Evolutionary conservation across 2,329 filamentous ascomycete genomes (phyloP), one percentile per base, ranked within the genome.

Genomic region (Pseudodiploospora longispora): DNA sequence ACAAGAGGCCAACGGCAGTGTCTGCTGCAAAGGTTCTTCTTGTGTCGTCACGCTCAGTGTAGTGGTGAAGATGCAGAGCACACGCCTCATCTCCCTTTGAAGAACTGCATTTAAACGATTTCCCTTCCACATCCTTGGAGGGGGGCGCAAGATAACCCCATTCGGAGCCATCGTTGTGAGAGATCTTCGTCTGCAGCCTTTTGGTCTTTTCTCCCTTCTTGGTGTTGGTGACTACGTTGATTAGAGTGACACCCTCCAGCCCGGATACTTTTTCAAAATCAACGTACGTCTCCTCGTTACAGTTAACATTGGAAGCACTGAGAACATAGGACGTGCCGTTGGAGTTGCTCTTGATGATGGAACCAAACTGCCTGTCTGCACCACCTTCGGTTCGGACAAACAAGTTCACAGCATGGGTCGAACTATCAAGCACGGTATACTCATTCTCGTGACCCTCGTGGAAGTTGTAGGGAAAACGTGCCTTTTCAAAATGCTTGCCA

Each of bases 261-360:
- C 89, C 89, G 39, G 86, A 78, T 72, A 96, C 88, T 69, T 95
- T 96, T 62, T 98, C 93, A 63, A 95, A 98, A 60, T 98, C 93
- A 37, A 95, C 91, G 57, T 83, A 96, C 36, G 83, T 89, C 2
- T 62, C 55, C 9, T 75, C 69, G 59, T 96, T 82, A 54, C 87
- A 79, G 64, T 97, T 96, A 59, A 97, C 88, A 19, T 79, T 80
- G 40, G 78, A 71, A 27, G 93, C 73, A 63, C 87, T 94, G 51
- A 95, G 70, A 9, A 95, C 87, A 58, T 96, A 98, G 2, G 86
- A 93, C 1, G 93, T 98, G 43, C 93, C 93, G 59, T 98, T 97
- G 56, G 89, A 96, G 69, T 98, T 98, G 59, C 89, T 96, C 77
- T 97, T 98, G 65, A 98, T 80, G 54, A 98, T 87, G 27, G 85